These are phyloP conservation scores for Fusarium coffeatum DNA, from an alignment of 2,329 filamentous ascomycete genomes.

Conservation along the genomic window DNA sequence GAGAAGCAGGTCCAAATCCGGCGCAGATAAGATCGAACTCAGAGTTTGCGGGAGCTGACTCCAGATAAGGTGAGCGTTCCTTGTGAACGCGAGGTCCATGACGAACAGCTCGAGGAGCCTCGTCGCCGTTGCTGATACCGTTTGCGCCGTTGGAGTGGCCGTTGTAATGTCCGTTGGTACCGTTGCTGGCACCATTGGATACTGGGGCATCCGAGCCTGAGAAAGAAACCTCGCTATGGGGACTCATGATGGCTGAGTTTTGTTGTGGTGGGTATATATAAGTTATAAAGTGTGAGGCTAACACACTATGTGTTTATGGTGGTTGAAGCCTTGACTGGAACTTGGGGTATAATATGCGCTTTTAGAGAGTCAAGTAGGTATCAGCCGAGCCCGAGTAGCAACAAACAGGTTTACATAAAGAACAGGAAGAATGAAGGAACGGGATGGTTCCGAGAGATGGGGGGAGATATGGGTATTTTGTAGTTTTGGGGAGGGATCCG, in stretches of 20 bases:
- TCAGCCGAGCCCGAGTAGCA: not conserved
- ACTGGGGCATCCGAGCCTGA: conserved; percentile 43
- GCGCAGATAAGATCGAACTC: conserved; percentile 89
- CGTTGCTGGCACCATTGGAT: conserved; percentile 36
- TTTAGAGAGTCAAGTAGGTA: conserved; percentile 11
- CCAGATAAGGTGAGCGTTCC: conserved; percentile 41
- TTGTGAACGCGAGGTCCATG: conserved; percentile 40
- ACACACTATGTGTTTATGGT: conserved; percentile 20
- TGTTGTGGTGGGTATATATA: conserved; percentile 24
- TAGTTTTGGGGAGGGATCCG: conserved; percentile 42
- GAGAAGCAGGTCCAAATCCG: conserved; percentile 91
- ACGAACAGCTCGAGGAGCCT: conserved; percentile 33
- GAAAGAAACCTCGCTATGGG: conserved; percentile 51
- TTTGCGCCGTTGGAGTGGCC: conserved; percentile 21
- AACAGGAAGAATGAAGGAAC: conserved; percentile 22
- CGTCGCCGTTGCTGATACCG: conserved; percentile 35
- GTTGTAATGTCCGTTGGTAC: conserved; percentile 6
- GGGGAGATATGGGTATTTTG: conserved; percentile 45
- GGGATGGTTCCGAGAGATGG: conserved; percentile 30
- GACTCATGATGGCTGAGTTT: conserved; percentile 48
- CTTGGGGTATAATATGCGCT: conserved; percentile 31
- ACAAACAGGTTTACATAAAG: conserved; percentile 8
- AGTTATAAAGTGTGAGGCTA: conserved; percentile 2
- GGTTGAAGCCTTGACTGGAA: conserved; percentile 1
- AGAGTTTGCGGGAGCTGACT: conserved; percentile 60